Base-by-base conservation (phyloP, 345 rosid species). In the Hibiscus tridactylites region DNA sequence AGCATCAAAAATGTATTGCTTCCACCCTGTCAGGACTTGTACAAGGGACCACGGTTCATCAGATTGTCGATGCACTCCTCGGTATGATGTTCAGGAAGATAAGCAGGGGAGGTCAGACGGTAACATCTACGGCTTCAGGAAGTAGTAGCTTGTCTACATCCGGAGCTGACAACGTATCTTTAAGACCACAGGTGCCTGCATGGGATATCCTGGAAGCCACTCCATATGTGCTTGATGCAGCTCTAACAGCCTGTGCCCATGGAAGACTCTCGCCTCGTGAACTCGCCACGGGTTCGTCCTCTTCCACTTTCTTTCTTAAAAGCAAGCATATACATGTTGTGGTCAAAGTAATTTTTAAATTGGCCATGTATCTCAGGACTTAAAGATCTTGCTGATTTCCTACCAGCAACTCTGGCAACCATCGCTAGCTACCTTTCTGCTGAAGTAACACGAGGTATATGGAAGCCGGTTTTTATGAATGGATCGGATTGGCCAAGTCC, bases 401-500 rank as follows among this genome's bases (percentile, higher is more conserved):
- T 95, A 72, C 99, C 99, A 0, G 97, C 99, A 57, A 77, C 97
- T 54, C 78, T 92, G 82, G 97, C 83, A 61, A 89, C 97, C 60
- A 90, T 95, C 62, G 90, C 88, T 29, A 88, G 97, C 85, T 95
- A 88, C 82, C 85, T 90, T 68, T 87, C 97, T 29, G 96, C 99
- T 26, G 99, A 95, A 84, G 96, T 95, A 61, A 92, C 97, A 39
- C 79, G 99, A 65, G 97, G 99, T 52, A 79, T 95, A 76, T 95
- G 97, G 97, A 92, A 87, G 81, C 96, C 96, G 9, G 99, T 86
- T 79, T 83, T 77, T 77, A 95, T 95, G 99, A 92, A 95, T 79
- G 99, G 99, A 78, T 87, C 91, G 70, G 99, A 95, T 85, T 95
- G 99, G 99, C 99, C 99, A 31, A 95, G 97, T 78, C 99, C 99